Base-by-base conservation (phyloP, 2,329 filamentous ascomycete species). In the Beauveria scarabaeidicola region DNA sequence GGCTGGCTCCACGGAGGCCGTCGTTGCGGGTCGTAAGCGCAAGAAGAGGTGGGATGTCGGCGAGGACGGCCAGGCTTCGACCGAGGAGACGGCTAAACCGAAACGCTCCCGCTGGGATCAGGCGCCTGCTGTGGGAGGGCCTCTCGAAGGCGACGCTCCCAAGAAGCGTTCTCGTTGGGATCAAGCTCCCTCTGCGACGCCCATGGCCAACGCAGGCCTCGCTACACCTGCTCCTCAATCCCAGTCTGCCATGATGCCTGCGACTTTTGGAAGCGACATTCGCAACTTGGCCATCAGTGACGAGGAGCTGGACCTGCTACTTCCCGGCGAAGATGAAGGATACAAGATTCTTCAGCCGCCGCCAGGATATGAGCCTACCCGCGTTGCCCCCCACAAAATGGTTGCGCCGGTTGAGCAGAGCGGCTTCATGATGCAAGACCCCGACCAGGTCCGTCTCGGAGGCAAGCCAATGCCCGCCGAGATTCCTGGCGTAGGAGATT, bases 361-460 rank as follows among this genome's bases (percentile, higher is more conserved):
- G 36, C 89, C 92, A 5, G 94, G 94, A 38, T 99, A 97, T 70
- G 91, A 90, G 51, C 91, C 92, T 5, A 83, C 91, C 27, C 85
- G 89, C 58, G 86, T 88, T 38, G 84, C 90, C 54, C 81, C 91
- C 40, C 85, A 91, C 71, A 90, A 90, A 70, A 85, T 86, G 75
- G 81, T 86, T 43, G 89, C 91, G 15, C 86, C 90, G 43, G 81
- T 86, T 15, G 84, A 90, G n/a, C 80, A 89, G 25, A 84, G 83
- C 46, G 94, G 94, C 2, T 99, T 97, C 76, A 94, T 96, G 87
- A 96, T 97, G 85, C 94, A 97, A 71, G 91, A 99, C 66, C 90
- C 91, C 9, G 91, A 95, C 66, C 91, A 89, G 69, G 85, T 86
- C 61, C 84, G 91, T 64, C 79, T 89, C 53, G 84, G 93, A 69